Conservation (phyloP, 139 green algal genomes). For the Micromonas commoda region DNA sequence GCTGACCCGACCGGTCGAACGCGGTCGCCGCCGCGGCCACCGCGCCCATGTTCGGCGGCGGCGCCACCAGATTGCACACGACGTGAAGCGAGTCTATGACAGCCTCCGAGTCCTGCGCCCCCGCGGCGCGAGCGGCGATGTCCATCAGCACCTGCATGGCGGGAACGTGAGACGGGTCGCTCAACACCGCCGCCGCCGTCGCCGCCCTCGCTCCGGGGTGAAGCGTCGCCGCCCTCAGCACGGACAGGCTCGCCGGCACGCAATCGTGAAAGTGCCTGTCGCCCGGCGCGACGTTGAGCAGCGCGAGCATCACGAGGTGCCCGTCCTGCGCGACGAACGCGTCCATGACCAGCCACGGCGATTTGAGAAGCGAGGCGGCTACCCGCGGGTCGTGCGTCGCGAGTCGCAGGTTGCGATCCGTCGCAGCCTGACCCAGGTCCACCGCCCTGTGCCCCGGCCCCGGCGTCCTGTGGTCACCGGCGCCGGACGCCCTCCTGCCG, state of each 20-base stretch:
- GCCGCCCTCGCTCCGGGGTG: constrained; percentile 34
- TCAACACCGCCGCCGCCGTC: neutral
- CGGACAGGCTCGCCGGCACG: constrained; percentile 42
- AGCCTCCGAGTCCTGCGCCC: constrained; percentile 43
- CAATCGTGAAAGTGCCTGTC: constrained; percentile 53
- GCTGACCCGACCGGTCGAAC: neutral
- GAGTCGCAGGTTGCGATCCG: neutral
- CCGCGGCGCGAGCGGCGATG: constrained; percentile 38
- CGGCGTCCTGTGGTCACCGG: neutral
- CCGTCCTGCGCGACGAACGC: constrained; percentile 33
- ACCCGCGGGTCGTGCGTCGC: neutral
- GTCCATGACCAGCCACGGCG: constrained; percentile 43
- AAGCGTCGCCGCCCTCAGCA: constrained; percentile 53
- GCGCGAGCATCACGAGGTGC: constrained; percentile 51
- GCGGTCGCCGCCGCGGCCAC: neutral
- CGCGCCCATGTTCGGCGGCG: neutral
- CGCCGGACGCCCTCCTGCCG: neutral
- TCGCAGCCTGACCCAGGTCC: constrained; percentile 34
- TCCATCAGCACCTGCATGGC: neutral
- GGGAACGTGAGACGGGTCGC: neutral
- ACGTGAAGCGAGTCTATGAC: constrained; percentile 3
- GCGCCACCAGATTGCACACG: constrained; percentile 1
- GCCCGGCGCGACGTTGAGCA: constrained; percentile 40
- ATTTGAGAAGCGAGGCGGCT: constrained; percentile 7
- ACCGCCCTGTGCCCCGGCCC: constrained; percentile 36